Conservation (phyloP, 805 yeast species). For the Sugiyamaella americana region DNA sequence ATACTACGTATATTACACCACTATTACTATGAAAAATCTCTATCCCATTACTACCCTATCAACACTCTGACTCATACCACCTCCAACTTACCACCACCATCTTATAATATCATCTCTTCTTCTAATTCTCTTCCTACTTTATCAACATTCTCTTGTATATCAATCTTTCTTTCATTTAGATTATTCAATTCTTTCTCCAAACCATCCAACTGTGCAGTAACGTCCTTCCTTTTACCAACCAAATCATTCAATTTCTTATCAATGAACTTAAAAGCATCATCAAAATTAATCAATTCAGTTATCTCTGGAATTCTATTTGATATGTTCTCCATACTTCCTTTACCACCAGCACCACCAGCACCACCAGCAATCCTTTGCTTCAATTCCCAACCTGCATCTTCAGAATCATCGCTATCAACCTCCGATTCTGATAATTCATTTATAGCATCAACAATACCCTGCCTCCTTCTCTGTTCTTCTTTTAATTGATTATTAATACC, state of each 20-base stretch:
- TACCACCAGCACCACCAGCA: too few relatives aligned
- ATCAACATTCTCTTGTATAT: neutral
- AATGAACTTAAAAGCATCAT: neutral
- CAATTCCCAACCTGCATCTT: neutral
- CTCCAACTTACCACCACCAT: too few relatives aligned
- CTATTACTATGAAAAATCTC: too few relatives aligned
- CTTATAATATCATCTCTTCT: too few relatives aligned
- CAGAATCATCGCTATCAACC: neutral
- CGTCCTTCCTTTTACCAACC: neutral
- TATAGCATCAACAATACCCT: constrained; percentile 11
- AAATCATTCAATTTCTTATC: neutral
- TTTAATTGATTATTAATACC: neutral
- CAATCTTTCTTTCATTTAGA: neutral
- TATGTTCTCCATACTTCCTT: too few relatives aligned
- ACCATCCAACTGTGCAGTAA: neutral
- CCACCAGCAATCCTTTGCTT: neutral
- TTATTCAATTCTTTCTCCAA: neutral
- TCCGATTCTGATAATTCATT: constrained; percentile 2
- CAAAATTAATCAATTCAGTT: neutral
- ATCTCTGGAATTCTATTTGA: neutral
- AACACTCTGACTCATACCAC: too few relatives aligned
- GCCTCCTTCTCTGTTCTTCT: constrained; percentile 1
- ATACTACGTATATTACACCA: too few relatives aligned
- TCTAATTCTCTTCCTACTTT: neutral
- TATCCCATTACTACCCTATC: too few relatives aligned